Percentiles rank a stretch among this genome's conserved stretches.
These are phyloP conservation scores for Suillus clintonianus DNA, from an alignment of 768 basidiomycete species.

Conservation along the genomic window DNA sequence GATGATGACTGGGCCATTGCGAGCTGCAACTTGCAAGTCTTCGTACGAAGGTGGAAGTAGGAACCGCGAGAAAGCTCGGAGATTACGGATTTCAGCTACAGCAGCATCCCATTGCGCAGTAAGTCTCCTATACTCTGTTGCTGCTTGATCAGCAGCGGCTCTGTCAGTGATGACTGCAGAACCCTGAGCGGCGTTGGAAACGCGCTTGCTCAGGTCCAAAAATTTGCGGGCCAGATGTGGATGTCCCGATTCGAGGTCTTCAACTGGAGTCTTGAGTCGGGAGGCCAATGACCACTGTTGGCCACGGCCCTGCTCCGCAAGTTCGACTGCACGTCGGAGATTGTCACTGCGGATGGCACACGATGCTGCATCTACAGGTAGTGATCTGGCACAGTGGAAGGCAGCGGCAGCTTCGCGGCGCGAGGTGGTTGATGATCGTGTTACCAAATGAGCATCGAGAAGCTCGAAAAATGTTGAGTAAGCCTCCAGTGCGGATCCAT, in stretches of 20 bases:
- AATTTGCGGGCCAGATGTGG: slow-evolving; percentile 7
- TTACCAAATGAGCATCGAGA: neutral
- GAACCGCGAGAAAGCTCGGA: slow-evolving; percentile 16
- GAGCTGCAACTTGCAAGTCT: slow-evolving; percentile 14
- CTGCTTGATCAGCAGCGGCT: neutral
- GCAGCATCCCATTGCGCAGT: slow-evolving; percentile 5
- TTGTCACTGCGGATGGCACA: slow-evolving; percentile 13
- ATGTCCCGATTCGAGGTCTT: slow-evolving; percentile 15
- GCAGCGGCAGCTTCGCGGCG: neutral
- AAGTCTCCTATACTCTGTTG: slow-evolving; percentile 11
- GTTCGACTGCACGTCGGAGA: slow-evolving; percentile 21
- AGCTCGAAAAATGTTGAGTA: neutral
- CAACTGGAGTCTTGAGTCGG: slow-evolving; percentile 26
- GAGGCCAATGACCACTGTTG: slow-evolving; percentile 28
- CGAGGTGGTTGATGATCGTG: neutral
- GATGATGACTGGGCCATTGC: slow-evolving; percentile 19
- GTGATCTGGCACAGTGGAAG: neutral
- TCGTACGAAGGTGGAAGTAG: slow-evolving; percentile 13
- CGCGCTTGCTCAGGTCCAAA: slow-evolving; percentile 6
- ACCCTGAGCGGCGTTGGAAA: neutral
- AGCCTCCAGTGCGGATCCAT: slow-evolving; percentile 3
- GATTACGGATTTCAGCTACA: slow-evolving; percentile 8
- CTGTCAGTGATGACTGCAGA: neutral
- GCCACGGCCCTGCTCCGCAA: slow-evolving; percentile 25
- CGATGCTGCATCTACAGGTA: slow-evolving; percentile 6